Base-by-base conservation (phyloP, 1,284 basidiomycete species). In the Athelia psychrophila region DNA sequence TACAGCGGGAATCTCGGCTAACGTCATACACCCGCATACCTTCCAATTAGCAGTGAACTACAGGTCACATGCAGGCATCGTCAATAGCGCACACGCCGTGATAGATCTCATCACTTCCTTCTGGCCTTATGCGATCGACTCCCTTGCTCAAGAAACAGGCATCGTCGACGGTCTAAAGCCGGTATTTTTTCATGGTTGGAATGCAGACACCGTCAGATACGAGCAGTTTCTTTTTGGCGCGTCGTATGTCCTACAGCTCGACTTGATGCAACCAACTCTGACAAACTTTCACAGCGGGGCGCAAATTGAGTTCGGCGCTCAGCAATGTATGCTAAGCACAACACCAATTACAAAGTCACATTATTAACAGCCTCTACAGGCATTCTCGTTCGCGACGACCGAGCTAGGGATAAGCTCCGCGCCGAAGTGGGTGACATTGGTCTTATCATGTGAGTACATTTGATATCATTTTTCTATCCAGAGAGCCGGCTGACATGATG, bases 11-110 rank as follows among this genome's bases (percentile, higher is more conserved):
- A 42, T 36, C 5, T 48, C 25, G 2, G 53, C 56, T 42, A n/a
- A 54, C 9, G 54, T 51, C 32, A 58, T 23, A 50, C 47, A 44
- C 23, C 57, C 68, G 27, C 82, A 61, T 47, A 70, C 71, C 2
- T 90, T 88, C 63, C 79, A 86, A 48, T 74, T 91, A 0, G 69
- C 78, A 0, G 68, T 76, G 32, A 91, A 91, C 58, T 88, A 86
- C 60, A 79, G 87, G 8, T 88, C 85, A 0, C 88, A 91, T 58
- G 78, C 76, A 0, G 88, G 88, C 1, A 84, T 86, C 24, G 79
- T 88, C 18, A 74, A 80, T 44, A 84, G 83, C 52, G 87, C 86
- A 0, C 77, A 81, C 47, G 79, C 78, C 0, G 68, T 90, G 6
- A 78, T 90, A 9, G 72, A 81, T n/a, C 65, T 88, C 5, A 81